Evolutionary conservation across 2,329 filamentous ascomycete genomes (phyloP).

Genomic region (Sporothrix phasma): DNA sequence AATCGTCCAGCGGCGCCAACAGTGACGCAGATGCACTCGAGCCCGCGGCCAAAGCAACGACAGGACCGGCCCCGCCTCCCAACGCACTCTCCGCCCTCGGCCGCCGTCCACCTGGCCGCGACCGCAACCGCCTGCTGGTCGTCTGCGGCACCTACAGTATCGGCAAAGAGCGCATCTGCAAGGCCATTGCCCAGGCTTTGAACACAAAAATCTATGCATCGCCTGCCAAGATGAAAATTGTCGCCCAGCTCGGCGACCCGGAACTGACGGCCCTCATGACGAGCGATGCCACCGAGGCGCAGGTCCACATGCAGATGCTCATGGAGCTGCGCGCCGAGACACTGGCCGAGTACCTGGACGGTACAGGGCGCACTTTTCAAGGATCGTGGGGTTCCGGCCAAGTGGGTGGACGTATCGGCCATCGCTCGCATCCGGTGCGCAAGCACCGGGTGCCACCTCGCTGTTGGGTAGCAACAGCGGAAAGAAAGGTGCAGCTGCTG

Average conservation of each 20-base stretch:
- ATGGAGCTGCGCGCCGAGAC: constrained; percentile 92
- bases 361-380: constrained; percentile 72
- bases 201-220: constrained; percentile 83
- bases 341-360: constrained; percentile 75
- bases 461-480: no score
- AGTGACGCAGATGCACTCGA: background rate
- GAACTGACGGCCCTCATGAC: constrained; percentile 74
- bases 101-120: constrained; percentile 3
- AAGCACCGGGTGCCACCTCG: background rate
- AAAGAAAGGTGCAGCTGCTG: constrained; percentile 21
- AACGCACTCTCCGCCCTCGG: constrained; percentile 20
- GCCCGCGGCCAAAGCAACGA: constrained; percentile 20
- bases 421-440: constrained; percentile 36
- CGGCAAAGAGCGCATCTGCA: constrained; percentile 90
- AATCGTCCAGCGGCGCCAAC: no score
- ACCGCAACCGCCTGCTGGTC: constrained; percentile 64
- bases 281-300: constrained; percentile 67
- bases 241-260: constrained; percentile 72
- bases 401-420: constrained; percentile 91
- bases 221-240: constrained; percentile 72
- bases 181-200: constrained; percentile 81
- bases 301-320: constrained; percentile 95
- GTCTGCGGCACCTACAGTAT: constrained; percentile 97
- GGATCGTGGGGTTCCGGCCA: constrained; percentile 82
- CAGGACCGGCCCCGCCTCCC: constrained; percentile 22